Percentiles rank a stretch among this genome's conserved stretches.
These are phyloP conservation scores for Chlorella sp. DNA, from an alignment of 139 green algal genomes.

Conservation along the genomic window DNA sequence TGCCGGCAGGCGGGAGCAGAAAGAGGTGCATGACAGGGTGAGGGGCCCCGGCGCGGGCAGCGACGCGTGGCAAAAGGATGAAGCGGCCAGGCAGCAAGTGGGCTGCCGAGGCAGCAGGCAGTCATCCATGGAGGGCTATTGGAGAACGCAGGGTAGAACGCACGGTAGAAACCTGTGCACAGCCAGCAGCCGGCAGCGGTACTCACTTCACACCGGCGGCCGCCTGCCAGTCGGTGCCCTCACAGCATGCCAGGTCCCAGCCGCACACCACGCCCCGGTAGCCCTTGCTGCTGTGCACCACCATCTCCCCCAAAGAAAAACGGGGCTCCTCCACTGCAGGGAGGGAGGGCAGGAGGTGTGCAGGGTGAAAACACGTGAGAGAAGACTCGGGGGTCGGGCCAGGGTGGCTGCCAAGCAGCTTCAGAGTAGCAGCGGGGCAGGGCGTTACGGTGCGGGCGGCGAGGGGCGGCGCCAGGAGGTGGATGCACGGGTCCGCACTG, in stretches of 20 bases:
- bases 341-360: not conserved
- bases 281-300: constrained; percentile 66
- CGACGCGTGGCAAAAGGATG: not conserved
- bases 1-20: not conserved
- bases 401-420: too few species aligned
- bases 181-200: not conserved
- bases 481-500: too few species aligned
- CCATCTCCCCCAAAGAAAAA: constrained; percentile 75
- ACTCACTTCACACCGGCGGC: constrained; percentile 49
- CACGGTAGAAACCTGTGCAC: not conserved
- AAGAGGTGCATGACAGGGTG: not conserved
- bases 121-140: not conserved
- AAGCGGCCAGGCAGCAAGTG: not conserved
- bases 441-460: too few species aligned
- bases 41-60: not conserved
- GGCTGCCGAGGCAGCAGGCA: not conserved
- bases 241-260: constrained; percentile 83
- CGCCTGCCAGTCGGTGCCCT: constrained; percentile 73
- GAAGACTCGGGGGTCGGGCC: too few species aligned
- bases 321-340: constrained; percentile 14
- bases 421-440: too few species aligned
- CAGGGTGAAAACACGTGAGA: too few species aligned
- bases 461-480: too few species aligned
- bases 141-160: not conserved
- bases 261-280: constrained; percentile 74